These are phyloP conservation scores for Sphaceloma murrayae DNA, from an alignment of 2,329 filamentous ascomycete species.

Conservation along the genomic window DNA sequence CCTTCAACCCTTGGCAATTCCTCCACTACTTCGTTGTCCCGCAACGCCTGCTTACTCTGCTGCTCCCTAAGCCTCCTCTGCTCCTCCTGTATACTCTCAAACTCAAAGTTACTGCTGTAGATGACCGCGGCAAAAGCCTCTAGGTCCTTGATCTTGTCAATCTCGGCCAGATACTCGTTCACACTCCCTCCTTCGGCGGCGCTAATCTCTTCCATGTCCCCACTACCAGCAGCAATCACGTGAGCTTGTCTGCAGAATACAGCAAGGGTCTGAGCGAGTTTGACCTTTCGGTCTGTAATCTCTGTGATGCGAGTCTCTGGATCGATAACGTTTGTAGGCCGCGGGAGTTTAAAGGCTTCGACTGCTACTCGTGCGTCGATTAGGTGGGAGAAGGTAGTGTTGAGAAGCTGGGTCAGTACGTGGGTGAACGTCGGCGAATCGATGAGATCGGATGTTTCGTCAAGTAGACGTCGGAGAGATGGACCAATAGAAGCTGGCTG, in stretches of 20 bases:
- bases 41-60: slow-evolving; percentile 8
- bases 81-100: slow-evolving; percentile 35
- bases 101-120: slow-evolving; percentile 70
- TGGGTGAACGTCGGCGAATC: slow-evolving; percentile 86
- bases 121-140: slow-evolving; percentile 81
- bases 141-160: slow-evolving; percentile 66
- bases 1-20: slow-evolving; percentile 17
- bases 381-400: slow-evolving; percentile 75
- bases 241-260: slow-evolving; percentile 87
- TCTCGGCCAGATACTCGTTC: slow-evolving; percentile 48
- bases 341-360: slow-evolving; percentile 59
- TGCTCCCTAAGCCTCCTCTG: slow-evolving; percentile 13
- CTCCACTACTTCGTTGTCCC: slow-evolving; percentile 16
- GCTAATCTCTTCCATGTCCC: slow-evolving; percentile 45
- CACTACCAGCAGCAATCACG: slow-evolving; percentile 66
- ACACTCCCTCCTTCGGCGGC: slow-evolving; percentile 25
- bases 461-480: slow-evolving; percentile 71
- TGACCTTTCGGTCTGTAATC: slow-evolving; percentile 44
- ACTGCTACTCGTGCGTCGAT: slow-evolving; percentile 72
- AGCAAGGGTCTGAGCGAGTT: slow-evolving; percentile 81
- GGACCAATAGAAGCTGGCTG: slow-evolving; percentile 43
- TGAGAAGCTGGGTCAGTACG: slow-evolving; percentile 76
- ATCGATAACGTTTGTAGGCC: slow-evolving; percentile 27
- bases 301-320: slow-evolving; percentile 43
- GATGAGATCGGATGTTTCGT: slow-evolving; percentile 91